These are phyloP conservation scores for Trichothecium sympodiale DNA, from an alignment of 2,329 filamentous ascomycete genomes.

Conservation along the genomic window DNA sequence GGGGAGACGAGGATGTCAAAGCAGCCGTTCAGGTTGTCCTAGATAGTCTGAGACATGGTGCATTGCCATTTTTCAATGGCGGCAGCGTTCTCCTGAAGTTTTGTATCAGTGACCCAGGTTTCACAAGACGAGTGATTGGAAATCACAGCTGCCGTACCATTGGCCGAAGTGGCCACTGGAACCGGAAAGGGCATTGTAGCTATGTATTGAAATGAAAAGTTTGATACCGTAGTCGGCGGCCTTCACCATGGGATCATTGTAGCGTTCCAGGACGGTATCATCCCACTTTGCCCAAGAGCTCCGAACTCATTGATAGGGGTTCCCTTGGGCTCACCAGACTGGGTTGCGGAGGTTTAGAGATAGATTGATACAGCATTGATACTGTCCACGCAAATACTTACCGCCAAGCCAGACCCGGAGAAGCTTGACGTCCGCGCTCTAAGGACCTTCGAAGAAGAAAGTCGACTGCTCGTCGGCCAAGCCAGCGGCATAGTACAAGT, in stretches of 20 bases:
- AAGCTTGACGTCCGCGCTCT: constrained; percentile 7
- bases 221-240: constrained; percentile 8
- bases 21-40: constrained; percentile 10
- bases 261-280: constrained; percentile 7
- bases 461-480: constrained; percentile 9
- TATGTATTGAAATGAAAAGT: constrained; percentile 8
- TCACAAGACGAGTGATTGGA: too few species aligned
- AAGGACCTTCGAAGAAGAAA: constrained; percentile 10
- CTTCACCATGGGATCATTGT: constrained; percentile 8
- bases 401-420: constrained; percentile 7
- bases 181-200: constrained; percentile 6
- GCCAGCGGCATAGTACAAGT: constrained; percentile 15
- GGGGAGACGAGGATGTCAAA: constrained; percentile 10
- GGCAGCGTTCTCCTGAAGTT: constrained; percentile 7
- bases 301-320: constrained; percentile 4
- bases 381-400: neutral
- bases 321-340: constrained; percentile 2
- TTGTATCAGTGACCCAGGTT: neutral
- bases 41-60: constrained; percentile 12
- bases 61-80: constrained; percentile 12
- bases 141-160: constrained; percentile 8
- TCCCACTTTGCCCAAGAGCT: constrained; percentile 5
- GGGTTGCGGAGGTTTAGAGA: neutral
- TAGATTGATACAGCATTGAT: neutral
- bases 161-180: constrained; percentile 7